Percentiles rank a stretch among this genome's conserved stretches.
Evolutionary conservation across 331 rosid species (phyloP).

Genomic region (Spiraea crenata): DNA sequence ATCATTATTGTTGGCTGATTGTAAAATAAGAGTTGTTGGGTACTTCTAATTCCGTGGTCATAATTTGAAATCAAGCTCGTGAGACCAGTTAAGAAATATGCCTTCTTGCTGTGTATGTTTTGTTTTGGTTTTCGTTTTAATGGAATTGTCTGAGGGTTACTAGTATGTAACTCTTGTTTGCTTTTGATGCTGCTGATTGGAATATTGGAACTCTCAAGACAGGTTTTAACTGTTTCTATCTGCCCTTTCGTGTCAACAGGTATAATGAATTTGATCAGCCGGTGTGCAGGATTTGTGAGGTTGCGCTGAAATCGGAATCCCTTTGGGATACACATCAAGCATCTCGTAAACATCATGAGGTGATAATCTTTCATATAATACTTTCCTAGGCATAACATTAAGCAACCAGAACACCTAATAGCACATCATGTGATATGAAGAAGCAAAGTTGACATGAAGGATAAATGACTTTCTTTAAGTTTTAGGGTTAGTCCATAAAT

Average conservation of each 20-base stretch:
- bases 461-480: neutral
- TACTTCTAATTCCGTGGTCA: neutral
- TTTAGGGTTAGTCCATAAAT: neutral
- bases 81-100: neutral
- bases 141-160: neutral
- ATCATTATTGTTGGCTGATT: neutral
- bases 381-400: neutral
- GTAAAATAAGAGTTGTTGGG: neutral
- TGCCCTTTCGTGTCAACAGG: conserved; percentile 36
- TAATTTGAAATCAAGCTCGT: neutral
- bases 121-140: neutral
- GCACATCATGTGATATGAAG: conserved; percentile 7
- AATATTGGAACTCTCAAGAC: neutral
- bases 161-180: neutral
- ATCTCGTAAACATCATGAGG: conserved; percentile 92
- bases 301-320: conserved; percentile 69
- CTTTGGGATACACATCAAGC: conserved; percentile 79
- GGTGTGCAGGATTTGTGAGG: conserved; percentile 75
- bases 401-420: neutral
- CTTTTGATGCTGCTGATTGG: neutral
- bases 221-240: conserved; percentile 22
- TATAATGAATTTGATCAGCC: conserved; percentile 82
- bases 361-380: conserved; percentile 17
- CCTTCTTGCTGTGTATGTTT: neutral
- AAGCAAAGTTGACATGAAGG: neutral